phyloP scores from a whole-genome alignment of 2,329 filamentous ascomycete species.

The Aureobasidium vineae region DNA sequence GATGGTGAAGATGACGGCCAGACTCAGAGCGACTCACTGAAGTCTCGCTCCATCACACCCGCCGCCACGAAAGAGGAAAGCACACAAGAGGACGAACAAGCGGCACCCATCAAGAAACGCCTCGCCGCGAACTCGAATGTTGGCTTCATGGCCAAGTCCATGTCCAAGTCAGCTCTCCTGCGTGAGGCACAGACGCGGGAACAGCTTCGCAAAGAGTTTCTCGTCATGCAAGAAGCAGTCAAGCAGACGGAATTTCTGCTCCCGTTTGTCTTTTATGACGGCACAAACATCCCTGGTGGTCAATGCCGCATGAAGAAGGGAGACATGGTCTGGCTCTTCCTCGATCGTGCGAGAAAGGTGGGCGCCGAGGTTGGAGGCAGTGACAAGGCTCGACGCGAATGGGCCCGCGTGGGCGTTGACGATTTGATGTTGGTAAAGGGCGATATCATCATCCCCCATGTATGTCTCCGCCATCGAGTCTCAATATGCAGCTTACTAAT shows the following conservation, averaged over 20 bases:
- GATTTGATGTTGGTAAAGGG: conserved; percentile 91
- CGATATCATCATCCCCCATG: conserved; percentile 89
- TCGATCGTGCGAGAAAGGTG: conserved; percentile 88
- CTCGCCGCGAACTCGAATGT: conserved; percentile 63
- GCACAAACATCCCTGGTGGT: conserved; percentile 82
- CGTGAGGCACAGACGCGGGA: conserved; percentile 78
- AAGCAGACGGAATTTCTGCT: conserved; percentile 87
- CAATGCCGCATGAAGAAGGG: conserved; percentile 87
- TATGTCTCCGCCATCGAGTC: conserved; percentile 51
- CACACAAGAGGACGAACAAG: conserved; percentile 24
- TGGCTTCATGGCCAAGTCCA: conserved; percentile 65
- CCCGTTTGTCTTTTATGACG: conserved; percentile 97
- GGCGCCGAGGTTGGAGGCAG: conserved; percentile 75
- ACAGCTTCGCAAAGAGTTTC: conserved; percentile 72
- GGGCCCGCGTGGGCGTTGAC: conserved; percentile 92
- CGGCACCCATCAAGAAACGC: conserved; percentile 49
- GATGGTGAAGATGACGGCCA: conserved; percentile 52
- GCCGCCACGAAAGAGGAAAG: conserved; percentile 18
- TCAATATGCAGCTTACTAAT: conserved; percentile 21
- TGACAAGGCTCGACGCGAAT: conserved; percentile 69
- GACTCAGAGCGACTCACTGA: conserved; percentile 3
- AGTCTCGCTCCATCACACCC: conserved; percentile 12
- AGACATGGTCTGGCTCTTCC: conserved; percentile 86
- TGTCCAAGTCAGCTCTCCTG: conserved; percentile 73
- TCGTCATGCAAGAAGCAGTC: conserved; percentile 77